phyloP scores from a whole-genome alignment of 1,139 yeast genomes.

The Geotrichum siamense region DNA sequence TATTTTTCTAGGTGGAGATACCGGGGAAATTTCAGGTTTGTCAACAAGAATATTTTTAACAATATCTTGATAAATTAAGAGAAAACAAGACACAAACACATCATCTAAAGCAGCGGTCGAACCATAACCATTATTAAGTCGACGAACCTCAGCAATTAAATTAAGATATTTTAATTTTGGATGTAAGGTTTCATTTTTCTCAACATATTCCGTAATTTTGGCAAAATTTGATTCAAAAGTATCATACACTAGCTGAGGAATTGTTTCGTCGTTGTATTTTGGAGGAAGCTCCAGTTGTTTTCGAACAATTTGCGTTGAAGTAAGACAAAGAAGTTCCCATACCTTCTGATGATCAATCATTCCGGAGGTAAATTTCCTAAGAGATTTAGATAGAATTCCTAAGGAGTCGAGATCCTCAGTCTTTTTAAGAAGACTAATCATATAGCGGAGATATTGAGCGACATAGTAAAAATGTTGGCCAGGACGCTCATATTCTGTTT shows the following conservation, averaged over 20 bases:
- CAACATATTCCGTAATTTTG: constrained; percentile 23
- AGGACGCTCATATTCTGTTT: constrained; percentile 83
- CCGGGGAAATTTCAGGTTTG: constrained; percentile 6
- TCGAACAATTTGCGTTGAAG: constrained; percentile 48
- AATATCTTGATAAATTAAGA: constrained; percentile 39
- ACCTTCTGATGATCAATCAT: constrained; percentile 56
- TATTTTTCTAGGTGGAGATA: constrained; percentile 19
- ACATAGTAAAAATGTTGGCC: constrained; percentile 88
- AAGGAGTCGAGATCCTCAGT: constrained; percentile 55
- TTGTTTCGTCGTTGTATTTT: constrained; percentile 47
- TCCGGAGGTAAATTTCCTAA: constrained; percentile 68
- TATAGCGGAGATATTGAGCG: constrained; percentile 59
- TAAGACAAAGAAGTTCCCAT: constrained; percentile 53
- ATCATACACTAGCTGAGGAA: constrained; percentile 43
- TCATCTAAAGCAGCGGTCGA: constrained; percentile 76
- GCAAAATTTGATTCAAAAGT: constrained; percentile 36
- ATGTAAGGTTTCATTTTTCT: constrained; percentile 20
- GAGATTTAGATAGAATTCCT: constrained; percentile 54
- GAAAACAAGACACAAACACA: constrained; percentile 55
- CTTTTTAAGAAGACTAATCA: constrained; percentile 48
- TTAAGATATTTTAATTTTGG: constrained; percentile 33
- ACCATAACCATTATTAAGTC: constrained; percentile 74
- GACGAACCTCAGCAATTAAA: constrained; percentile 57
- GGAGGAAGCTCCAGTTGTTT: constrained; percentile 42
- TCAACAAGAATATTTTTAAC: constrained; percentile 10